Base-by-base conservation (phyloP, 2,329 filamentous ascomycete genomes). In the Ascochyta clinopodiicola region DNA sequence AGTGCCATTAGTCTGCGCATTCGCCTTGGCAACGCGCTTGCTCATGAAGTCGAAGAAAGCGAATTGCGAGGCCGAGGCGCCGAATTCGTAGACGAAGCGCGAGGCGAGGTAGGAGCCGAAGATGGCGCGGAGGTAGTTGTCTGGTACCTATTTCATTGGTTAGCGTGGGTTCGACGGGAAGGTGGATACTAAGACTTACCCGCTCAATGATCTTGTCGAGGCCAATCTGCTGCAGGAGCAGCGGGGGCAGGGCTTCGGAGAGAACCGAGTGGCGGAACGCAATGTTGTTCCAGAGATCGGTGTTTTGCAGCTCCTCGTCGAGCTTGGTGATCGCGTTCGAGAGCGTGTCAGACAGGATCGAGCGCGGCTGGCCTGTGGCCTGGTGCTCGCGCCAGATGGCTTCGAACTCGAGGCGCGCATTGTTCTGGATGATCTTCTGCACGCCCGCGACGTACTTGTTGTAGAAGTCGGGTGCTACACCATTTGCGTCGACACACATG, bases 381-480 rank as follows among this genome's bases (percentile, higher is more conserved):
- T 95, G 87, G 72, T 96, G 87, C 78, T 99, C 95, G 63, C 91
- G 87, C 95, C 95, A 99, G 79, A 99, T 96, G 38, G 95, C 95
- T 79, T 99, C 95, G 66, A 99, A 99, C 77, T 99, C 95, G 32
- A 99, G 86, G 15, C 86, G 82, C 2, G 95, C 95, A 66, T 99
- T 99, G 67, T 92, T 87, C 77, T 91, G 87, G 75, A 99, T 98
- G 71, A 89, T 92, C 61, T 86, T 84, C 78, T 99, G 95, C 2
- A 99, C 95, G 70, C 92, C 85, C 74, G 89, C 90, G 68, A 99
- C 95, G 70, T 99, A 99, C 38, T 87, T 85, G 73, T 93, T 84
- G 85, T 99, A 99, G 82, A 99, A 99, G 45, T 88, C 85, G 0
- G 95, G 95, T 2, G 88, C 87, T 45, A 88, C 86, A 46, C 92